Evolutionary conservation across 768 basidiomycete species (phyloP), one percentile per base, ranked within the genome.

Genomic region (Rickenella mellea): DNA sequence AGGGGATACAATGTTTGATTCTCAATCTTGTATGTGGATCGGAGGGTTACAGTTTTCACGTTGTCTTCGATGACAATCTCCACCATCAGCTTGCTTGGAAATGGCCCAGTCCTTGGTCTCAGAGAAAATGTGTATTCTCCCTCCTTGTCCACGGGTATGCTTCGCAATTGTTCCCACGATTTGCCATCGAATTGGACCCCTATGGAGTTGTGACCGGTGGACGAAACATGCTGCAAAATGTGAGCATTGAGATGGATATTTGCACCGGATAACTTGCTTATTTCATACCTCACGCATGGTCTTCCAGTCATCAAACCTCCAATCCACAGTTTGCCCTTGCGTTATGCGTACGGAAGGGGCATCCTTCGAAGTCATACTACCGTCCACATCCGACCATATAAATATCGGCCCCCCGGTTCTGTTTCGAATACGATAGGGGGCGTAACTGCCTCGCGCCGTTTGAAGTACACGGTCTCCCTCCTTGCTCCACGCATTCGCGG

Each of bases 251-350:
- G n/a, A 19, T 40, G 24, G 17, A 5, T 25, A 11, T 7, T 4
- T 0, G 14, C 21, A 10, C 11, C 1, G 14, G 33, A 5, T 14
- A 15, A 31, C 2, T 2, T 4, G 19, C 8, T 4, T 11, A n/a
- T n/a, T n/a, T n/a, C 69, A 46, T 55, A 90, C 92, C 68, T 99
- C 96, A 56, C 96, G 79, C 68, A 87, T 81, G 4, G 82, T 83
- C 57, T 83, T 83, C 84, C 90, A 91, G 54, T 98, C 93, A 56
- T 97, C 92, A 53, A 98, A 97, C 42, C 96, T 73, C 96, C 96
- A 98, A 43, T 97, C 93, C 4, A 88, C 67, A 6, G 71, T 78
- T 53, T 87, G 73, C 27, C 84, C 83, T 49, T 90, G 74, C 15
- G 75, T 64, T 27, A 99, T 64, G 51, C 79, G 76, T 31, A 78